Conservation (phyloP, 805 yeast species). For the Yamadazyma akitaensis region DNA sequence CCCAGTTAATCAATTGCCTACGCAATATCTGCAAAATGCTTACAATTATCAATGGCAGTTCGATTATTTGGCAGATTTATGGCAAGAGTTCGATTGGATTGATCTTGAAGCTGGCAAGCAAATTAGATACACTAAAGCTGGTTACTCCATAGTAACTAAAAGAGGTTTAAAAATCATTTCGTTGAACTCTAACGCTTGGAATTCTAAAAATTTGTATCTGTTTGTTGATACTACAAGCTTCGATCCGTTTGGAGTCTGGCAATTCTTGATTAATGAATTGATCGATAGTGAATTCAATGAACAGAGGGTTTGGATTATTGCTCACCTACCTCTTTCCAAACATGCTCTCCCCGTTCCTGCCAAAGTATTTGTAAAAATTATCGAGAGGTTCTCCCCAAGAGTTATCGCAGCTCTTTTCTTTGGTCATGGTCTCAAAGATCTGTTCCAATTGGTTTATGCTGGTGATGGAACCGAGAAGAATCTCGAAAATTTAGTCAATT, state of each 20-base stretch:
- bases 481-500: constrained; percentile 28
- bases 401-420: constrained; percentile 67
- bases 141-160: constrained; percentile 53
- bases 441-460: constrained; percentile 56
- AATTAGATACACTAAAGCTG: constrained; percentile 52
- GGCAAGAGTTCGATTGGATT: constrained; percentile 36
- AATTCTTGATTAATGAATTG: constrained; percentile 59
- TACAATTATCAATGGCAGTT: constrained; percentile 36
- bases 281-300: constrained; percentile 52
- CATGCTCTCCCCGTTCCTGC: constrained; percentile 63
- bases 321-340: constrained; percentile 59
- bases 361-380: constrained; percentile 49
- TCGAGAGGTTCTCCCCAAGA: constrained; percentile 64
- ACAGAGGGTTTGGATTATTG: constrained; percentile 69
- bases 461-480: constrained; percentile 36
- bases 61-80: constrained; percentile 33
- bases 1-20: constrained; percentile 68
- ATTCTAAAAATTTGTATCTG: constrained; percentile 50
- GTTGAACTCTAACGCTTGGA: constrained; percentile 66
- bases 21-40: constrained; percentile 24
- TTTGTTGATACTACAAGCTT: constrained; percentile 52
- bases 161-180: constrained; percentile 59
- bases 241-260: constrained; percentile 60
- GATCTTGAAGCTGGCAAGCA: constrained; percentile 22
- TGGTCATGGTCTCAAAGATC: constrained; percentile 70